Evolutionary conservation across 2,329 filamentous ascomycete genomes (phyloP).

Genomic region (Trichoderma pleuroti): DNA sequence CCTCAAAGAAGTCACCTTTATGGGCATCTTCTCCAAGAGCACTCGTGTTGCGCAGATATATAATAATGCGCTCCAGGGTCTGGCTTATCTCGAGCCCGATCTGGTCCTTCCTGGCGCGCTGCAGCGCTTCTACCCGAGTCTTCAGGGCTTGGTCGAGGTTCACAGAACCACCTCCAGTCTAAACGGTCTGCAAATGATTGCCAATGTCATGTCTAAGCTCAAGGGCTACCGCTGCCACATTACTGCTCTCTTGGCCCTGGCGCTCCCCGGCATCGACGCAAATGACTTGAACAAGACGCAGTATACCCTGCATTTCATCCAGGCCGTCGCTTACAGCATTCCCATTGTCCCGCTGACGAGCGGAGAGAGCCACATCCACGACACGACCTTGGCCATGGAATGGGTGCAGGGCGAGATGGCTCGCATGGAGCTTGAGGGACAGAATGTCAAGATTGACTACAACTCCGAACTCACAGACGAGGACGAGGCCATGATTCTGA

Average conservation of each 20-base stretch:
- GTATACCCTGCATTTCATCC: slow-evolving; percentile 90
- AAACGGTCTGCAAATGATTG: slow-evolving; percentile 85
- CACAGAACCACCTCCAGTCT: slow-evolving; percentile 94
- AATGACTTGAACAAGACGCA: slow-evolving; percentile 97
- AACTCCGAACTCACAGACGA: slow-evolving; percentile 75
- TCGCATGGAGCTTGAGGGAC: slow-evolving; percentile 83
- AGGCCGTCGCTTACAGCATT: slow-evolving; percentile 93
- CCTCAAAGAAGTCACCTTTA: slow-evolving; percentile 89
- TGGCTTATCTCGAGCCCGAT: slow-evolving; percentile 87
- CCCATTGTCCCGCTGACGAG: slow-evolving; percentile 72
- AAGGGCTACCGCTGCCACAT: slow-evolving; percentile 98
- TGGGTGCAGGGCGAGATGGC: slow-evolving; percentile 96
- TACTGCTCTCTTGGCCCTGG: slow-evolving; percentile 86
- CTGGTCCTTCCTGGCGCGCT: slow-evolving; percentile 89
- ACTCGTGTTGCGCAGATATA: slow-evolving; percentile 88
- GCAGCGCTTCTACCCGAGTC: slow-evolving; percentile 92
- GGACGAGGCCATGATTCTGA: slow-evolving; percentile 81
- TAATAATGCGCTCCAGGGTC: slow-evolving; percentile 80
- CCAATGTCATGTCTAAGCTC: slow-evolving; percentile 83
- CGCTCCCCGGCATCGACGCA: slow-evolving; percentile 91
- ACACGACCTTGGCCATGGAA: slow-evolving; percentile 75
- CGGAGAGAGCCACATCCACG: slow-evolving; percentile 63
- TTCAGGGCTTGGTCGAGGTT: slow-evolving; percentile 95
- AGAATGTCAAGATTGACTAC: slow-evolving; percentile 83
- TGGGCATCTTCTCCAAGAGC: slow-evolving; percentile 97